Percentiles rank a stretch among this genome's conserved stretches.
Conservation (phyloP, 352 stramenopile species). For the Pythium plurisporium region DNA sequence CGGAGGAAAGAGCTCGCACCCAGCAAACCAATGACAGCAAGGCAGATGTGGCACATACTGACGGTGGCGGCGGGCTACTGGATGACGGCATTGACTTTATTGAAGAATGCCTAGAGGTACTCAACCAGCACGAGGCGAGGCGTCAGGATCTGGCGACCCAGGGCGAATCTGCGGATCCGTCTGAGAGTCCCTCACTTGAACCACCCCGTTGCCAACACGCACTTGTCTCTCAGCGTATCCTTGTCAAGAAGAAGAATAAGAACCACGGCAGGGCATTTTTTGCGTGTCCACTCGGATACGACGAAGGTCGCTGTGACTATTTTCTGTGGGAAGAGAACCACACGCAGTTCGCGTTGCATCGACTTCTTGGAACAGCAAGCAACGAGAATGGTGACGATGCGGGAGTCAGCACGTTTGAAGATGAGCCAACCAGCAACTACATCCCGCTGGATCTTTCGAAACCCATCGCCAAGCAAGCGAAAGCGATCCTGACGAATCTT, state of each 20-base stretch:
- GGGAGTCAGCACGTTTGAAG: too few species aligned
- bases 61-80: slow-evolving; percentile 14
- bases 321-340: slow-evolving; percentile 85
- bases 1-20: slow-evolving; percentile 13
- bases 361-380: slow-evolving; percentile 29
- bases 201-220: slow-evolving; percentile 68
- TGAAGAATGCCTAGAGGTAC: slow-evolving; percentile 64
- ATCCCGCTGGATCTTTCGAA: slow-evolving; percentile 50
- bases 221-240: slow-evolving; percentile 44
- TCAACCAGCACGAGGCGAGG: slow-evolving; percentile 14
- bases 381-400: too few species aligned
- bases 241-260: slow-evolving; percentile 85
- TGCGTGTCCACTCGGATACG: slow-evolving; percentile 54
- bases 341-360: slow-evolving; percentile 51
- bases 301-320: slow-evolving; percentile 81
- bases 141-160: background rate
- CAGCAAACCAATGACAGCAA: slow-evolving; percentile 21
- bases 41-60: slow-evolving; percentile 7
- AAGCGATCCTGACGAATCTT: slow-evolving; percentile 66
- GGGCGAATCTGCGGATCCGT: background rate
- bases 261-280: slow-evolving; percentile 76
- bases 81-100: slow-evolving; percentile 77
- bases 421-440: slow-evolving; percentile 23
- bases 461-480: slow-evolving; percentile 35
- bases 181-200: background rate